Evolutionary conservation across 352 stramenopile genomes (phyloP), one percentile per base, ranked within the genome.

Genomic region (Thraustochytrium sp.): DNA sequence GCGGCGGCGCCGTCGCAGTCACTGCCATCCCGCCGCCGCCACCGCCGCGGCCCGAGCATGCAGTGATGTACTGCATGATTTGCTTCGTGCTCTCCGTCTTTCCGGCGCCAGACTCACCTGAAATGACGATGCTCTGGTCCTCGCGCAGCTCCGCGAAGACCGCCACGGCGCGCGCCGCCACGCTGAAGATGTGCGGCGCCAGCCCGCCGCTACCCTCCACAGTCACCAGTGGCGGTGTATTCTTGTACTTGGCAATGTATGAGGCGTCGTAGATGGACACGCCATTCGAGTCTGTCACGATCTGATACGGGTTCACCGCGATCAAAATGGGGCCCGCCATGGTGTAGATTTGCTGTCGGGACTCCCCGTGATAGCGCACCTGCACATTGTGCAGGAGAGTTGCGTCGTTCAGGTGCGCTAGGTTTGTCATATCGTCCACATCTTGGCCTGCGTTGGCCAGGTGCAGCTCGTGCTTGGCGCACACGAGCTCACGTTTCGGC

Each of bases 1-100:
- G 56, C 16, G 42, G 29, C 31, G n/a, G n/a, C n/a, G n/a, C n/a
- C n/a, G n/a, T n/a, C 63, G 42, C 46, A 37, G 49, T 55, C 49
- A 55, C 18, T 23, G 49, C 26, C 26, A 26, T 18, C 18, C n/a
- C n/a, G n/a, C n/a, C n/a, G n/a, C n/a, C n/a, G n/a, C 21, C 18
- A 21, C 16, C 48, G 29, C 11, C 23, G 16, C 23, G 26, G 16
- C 31, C 42, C 21, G 34, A 55, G 68, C 68, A 80, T n/a, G 44
- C 21, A 2, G 68, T 80, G 23, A 80, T 44, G 38, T 36, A 80
- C 91, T 90, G 74, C 90, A 99, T 94, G 31, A 97, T 91, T 78
- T 97, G 92, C 88, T 99, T 98, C 46, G 95, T 98, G 23, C 92
- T 95, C 73, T 98, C 95, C 11, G 96, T 98, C 88, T 99, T 99